These are phyloP conservation scores for Xylaria sp. DNA, from an alignment of 2,329 filamentous ascomycete species.

Conservation along the genomic window DNA sequence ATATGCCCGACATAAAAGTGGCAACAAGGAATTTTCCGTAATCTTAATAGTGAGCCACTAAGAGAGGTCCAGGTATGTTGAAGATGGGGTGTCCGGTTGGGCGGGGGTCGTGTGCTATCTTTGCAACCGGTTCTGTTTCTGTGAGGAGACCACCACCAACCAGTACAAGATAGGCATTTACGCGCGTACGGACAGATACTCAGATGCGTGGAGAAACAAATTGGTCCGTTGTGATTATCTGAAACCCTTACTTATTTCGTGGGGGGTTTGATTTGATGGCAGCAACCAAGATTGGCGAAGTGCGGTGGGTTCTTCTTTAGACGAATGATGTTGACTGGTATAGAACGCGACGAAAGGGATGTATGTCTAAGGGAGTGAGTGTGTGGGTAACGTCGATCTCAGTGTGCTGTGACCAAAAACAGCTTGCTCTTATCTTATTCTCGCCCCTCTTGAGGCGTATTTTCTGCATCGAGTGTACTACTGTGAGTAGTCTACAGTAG, in stretches of 20 bases:
- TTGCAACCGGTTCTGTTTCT: background rate
- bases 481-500: too few relatives aligned
- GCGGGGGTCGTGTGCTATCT: background rate
- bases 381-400: slow-evolving; percentile 1
- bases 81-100: slow-evolving; percentile 3
- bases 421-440: background rate
- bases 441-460: background rate
- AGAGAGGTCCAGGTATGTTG: background rate
- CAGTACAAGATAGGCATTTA: background rate
- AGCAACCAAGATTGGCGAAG: background rate
- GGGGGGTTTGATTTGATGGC: background rate
- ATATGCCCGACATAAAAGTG: slow-evolving; percentile 13
- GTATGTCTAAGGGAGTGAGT: background rate
- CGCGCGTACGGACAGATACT: background rate
- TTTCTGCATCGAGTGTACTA: too few relatives aligned
- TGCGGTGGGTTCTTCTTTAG: slow-evolving; percentile 3
- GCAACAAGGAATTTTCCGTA: slow-evolving; percentile 11
- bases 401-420: background rate
- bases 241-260: too few relatives aligned
- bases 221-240: background rate
- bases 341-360: background rate
- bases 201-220: background rate
- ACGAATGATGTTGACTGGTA: background rate
- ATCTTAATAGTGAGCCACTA: background rate
- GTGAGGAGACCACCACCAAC: background rate